Percentiles rank a stretch among this genome's conserved stretches.
These are phyloP conservation scores for Geranium rotundifolium DNA, from an alignment of 345 rosid genomes.

Conservation along the genomic window DNA sequence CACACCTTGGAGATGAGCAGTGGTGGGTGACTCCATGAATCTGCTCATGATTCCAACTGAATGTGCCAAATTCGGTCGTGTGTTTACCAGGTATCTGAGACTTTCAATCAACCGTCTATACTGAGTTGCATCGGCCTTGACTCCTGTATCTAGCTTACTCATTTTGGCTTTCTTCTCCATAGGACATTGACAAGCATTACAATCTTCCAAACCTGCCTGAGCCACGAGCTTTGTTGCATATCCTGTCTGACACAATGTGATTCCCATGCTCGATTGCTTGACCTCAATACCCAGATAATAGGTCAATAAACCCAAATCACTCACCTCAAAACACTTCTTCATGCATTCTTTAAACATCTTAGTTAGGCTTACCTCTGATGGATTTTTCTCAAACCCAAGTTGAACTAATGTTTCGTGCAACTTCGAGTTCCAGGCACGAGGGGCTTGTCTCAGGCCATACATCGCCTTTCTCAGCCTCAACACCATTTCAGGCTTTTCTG, in stretches of 20 bases:
- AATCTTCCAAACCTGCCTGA: conserved; percentile 2
- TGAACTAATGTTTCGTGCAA: too few species aligned
- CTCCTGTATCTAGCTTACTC: not conserved
- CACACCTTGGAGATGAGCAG: conserved; percentile 4
- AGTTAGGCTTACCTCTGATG: too few species aligned
- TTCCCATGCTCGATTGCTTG: not conserved
- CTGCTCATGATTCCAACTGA: conserved; percentile 6
- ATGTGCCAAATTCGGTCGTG: conserved; percentile 5
- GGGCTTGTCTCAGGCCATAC: too few species aligned
- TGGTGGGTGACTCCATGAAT: conserved; percentile 7
- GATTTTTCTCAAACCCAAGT: too few species aligned
- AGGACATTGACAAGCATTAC: conserved; percentile 2
- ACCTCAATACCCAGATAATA: not conserved
- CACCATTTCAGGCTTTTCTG: too few species aligned
- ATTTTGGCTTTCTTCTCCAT: too few species aligned
- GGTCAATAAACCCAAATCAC: too few species aligned
- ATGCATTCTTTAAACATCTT: too few species aligned
- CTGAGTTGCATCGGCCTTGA: not conserved
- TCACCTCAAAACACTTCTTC: too few species aligned
- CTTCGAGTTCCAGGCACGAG: too few species aligned
- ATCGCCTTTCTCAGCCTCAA: too few species aligned
- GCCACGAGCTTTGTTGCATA: conserved; percentile 4
- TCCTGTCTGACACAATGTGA: not conserved
- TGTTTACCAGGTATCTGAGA: conserved; percentile 7
- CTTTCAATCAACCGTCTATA: conserved; percentile 1